Conservation (phyloP, 2,329 filamentous ascomycete species). For the Xylaria sp. region DNA sequence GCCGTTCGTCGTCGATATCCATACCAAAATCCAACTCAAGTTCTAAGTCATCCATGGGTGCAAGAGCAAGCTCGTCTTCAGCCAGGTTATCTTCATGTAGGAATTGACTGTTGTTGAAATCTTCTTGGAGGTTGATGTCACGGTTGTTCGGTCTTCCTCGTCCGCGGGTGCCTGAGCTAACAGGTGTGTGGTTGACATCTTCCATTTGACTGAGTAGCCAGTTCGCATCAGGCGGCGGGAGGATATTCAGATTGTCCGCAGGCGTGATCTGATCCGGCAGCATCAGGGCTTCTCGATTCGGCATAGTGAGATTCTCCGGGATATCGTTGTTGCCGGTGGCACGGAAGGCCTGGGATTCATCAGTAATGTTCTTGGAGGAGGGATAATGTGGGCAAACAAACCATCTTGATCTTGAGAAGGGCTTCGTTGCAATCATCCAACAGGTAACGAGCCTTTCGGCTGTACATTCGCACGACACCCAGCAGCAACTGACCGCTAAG, state of each 20-base stretch:
- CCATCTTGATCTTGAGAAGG: constrained; percentile 97
- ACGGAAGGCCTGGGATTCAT: constrained; percentile 70
- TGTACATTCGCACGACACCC: constrained; percentile 96
- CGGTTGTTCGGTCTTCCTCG: constrained; percentile 44
- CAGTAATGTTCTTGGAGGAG: constrained; percentile 28
- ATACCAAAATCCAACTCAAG: constrained; percentile 71
- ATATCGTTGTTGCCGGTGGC: constrained; percentile 93
- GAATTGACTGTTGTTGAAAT: constrained; percentile 73
- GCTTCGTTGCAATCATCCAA: constrained; percentile 97
- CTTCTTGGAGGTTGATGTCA: constrained; percentile 64
- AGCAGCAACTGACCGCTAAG: constrained; percentile 90
- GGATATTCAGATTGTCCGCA: constrained; percentile 69
- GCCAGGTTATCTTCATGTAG: constrained; percentile 60
- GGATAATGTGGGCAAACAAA: constrained; percentile 34
- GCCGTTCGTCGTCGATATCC: constrained; percentile 65
- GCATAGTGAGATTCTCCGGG: constrained; percentile 72
- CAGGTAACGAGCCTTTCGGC: constrained; percentile 91
- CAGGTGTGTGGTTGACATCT: constrained; percentile 49
- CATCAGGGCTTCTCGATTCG: constrained; percentile 79
- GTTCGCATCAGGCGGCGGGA: constrained; percentile 83
- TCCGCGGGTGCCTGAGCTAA: constrained; percentile 52
- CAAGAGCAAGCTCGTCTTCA: constrained; percentile 53
- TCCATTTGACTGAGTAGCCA: constrained; percentile 74
- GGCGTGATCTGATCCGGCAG: constrained; percentile 91
- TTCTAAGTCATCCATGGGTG: constrained; percentile 60